Evolutionary conservation across 1,284 basidiomycete species (phyloP), one percentile per base, ranked within the genome.

Genomic region (Boletellus deceptivus): DNA sequence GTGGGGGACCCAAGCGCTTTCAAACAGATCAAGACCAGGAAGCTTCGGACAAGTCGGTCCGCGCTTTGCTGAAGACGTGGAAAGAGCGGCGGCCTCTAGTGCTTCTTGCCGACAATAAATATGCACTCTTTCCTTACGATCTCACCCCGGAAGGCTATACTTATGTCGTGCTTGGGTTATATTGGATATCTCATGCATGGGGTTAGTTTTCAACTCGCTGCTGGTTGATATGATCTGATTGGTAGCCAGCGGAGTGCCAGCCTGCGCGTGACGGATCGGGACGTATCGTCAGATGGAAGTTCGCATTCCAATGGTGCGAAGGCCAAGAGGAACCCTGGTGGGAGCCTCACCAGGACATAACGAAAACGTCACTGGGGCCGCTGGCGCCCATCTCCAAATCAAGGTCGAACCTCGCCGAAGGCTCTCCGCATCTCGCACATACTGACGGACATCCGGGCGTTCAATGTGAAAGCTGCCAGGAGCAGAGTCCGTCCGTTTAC

Each of bases 281-380:
- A 6, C 69, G 68, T 40, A 79, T 88, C 17, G 75, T 88, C 6
- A 75, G 87, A 10, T 88, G 80, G 65, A 91, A 91, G 63, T 89
- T 91, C 58, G 81, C 83, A 6, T 91, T 91, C 58, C 83, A 85
- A 55, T 91, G 87, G 86, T 87, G 84, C 55, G 77, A 83, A 54
- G 76, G 75, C 43, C 87, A 90, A 69, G 84, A 78, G 33, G 56
- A 69, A 44, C 72, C 61, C 10, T 62, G 62, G 54, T 67, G 65
- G 59, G 35, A 33, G 9, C 31, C 55, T 55, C 39, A 46, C 54
- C 46, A 37, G 17, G 37, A 43, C 4, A 39, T n/a, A 39, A 38
- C 14, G 18, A 40, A 31, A 25, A 13, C 24, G 18, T 35, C 34
- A 14, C 20, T 46, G 11, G 24, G 47, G 16, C 13, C 43, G 13